Evolutionary conservation across 371 early-diverging fungal genomes (phyloP).

Genomic region (Dichotomocladium elegans): DNA sequence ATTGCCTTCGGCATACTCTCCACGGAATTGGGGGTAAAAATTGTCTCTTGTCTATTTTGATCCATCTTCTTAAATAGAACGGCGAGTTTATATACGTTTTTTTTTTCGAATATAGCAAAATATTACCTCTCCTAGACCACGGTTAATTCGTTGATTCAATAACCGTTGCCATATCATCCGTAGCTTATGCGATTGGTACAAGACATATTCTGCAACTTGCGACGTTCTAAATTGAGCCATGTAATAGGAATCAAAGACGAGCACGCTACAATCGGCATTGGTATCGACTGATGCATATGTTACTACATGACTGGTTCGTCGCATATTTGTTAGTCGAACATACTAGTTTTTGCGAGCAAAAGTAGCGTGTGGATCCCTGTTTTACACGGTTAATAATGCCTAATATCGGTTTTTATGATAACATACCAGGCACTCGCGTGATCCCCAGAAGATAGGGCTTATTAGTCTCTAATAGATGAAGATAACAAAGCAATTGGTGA

Average conservation of each 20-base stretch:
- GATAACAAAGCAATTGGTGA: constrained; percentile 55
- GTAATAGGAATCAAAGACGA: constrained; percentile 59
- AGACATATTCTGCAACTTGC: constrained; percentile 33
- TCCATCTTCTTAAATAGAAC: no score
- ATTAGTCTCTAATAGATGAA: constrained; percentile 62
- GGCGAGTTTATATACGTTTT: not conserved
- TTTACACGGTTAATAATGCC: not conserved
- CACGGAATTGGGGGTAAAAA: constrained; percentile 16
- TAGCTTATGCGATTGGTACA: constrained; percentile 24
- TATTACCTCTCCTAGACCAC: constrained; percentile 27
- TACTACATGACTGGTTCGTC: no score
- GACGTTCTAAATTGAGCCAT: constrained; percentile 46
- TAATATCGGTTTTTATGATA: not conserved
- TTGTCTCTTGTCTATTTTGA: constrained; percentile 4
- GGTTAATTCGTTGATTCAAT: constrained; percentile 27
- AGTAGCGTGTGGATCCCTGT: constrained; percentile 38
- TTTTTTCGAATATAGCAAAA: no score
- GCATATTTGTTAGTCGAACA: no score
- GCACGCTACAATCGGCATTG: constrained; percentile 47
- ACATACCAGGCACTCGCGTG: constrained; percentile 49
- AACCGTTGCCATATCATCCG: constrained; percentile 26
- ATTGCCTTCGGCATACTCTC: constrained; percentile 22
- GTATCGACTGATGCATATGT: constrained; percentile 47
- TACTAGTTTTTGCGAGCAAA: constrained; percentile 38
- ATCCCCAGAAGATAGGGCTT: constrained; percentile 65